Evolutionary conservation across 1,139 yeast species (phyloP), one percentile per base, ranked within the genome.

Genomic region (Taiozyma sp.): DNA sequence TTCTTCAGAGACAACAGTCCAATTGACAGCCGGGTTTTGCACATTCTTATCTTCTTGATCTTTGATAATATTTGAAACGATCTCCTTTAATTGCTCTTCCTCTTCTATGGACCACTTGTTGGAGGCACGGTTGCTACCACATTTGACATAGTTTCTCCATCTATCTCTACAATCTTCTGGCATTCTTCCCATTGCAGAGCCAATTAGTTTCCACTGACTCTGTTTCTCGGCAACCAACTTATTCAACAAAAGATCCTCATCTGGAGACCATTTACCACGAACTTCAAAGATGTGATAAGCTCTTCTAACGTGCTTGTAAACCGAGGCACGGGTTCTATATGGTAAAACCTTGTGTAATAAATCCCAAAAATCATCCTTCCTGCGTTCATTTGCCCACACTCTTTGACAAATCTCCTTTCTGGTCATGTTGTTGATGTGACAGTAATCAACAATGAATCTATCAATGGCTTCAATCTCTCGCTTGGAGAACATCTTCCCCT

Each of bases 91-190:
- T 48, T 72, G 70, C 27, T 72, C 74, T 65, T 91, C 97, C 64
- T 91, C 97, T 43, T 80, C 84, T 1, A 68, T 65, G 0, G 84
- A 73, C 98, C 98, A 92, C 65, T 86, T 87, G 66, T 88, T 85
- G 48, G 79, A 78, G 16, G 82, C 80, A 57, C 97, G 75, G 52
- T 80, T 80, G 16, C 74, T 74, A 30, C 97, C 97, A 71, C 97
- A 91, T 67, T 91, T 91, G 55, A 91, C 87, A 64, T 92, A 92
- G 67, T 92, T 92, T 68, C 98, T 78, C 96, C 96, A 92, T 57
- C 98, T 76, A 66, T 92, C 98, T 58, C 98, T 78, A 67, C 97
- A 91, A 70, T 92, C 98, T 64, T 92, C 98, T 0, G 98, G 97
- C 98, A 92, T 92, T 62, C 98, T 78, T 13, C 89, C 89, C 81